phyloP scores from a whole-genome alignment of 257 asterid species.

The Ballota nigra region DNA sequence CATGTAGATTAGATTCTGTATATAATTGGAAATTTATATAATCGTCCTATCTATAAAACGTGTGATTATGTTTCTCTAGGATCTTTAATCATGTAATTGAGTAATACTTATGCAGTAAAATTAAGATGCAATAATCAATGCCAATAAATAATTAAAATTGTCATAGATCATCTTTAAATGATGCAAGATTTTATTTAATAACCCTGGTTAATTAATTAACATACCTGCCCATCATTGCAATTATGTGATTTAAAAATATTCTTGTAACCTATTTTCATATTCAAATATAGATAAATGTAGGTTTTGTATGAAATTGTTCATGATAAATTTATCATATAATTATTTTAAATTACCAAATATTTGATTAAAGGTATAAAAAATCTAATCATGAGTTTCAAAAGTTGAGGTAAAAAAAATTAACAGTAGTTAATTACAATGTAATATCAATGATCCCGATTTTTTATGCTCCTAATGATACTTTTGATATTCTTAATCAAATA shows the following conservation, averaged over 20 bases:
- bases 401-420: too few relatives aligned
- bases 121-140: constrained; percentile 21
- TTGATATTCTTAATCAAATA: too few relatives aligned
- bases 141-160: background rate
- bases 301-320: too few relatives aligned
- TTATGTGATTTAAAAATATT: background rate
- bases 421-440: too few relatives aligned
- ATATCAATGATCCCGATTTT: too few relatives aligned
- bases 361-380: too few relatives aligned
- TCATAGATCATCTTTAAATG: constrained; percentile 10
- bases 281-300: too few relatives aligned
- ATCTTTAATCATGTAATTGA: constrained; percentile 2
- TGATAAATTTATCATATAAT: too few relatives aligned
- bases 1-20: constrained; percentile 13
- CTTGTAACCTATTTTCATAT: background rate
- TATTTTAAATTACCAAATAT: too few relatives aligned
- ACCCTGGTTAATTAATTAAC: constrained; percentile 17
- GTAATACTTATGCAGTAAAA: constrained; percentile 15
- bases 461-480: too few relatives aligned
- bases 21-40: background rate
- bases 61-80: background rate
- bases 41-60: constrained; percentile 7
- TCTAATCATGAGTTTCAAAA: too few relatives aligned
- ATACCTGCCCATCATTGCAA: background rate
- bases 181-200: constrained; percentile 3